Evolutionary conservation across 306 rosid species (phyloP).

Genomic region (Calophaca sinica): DNA sequence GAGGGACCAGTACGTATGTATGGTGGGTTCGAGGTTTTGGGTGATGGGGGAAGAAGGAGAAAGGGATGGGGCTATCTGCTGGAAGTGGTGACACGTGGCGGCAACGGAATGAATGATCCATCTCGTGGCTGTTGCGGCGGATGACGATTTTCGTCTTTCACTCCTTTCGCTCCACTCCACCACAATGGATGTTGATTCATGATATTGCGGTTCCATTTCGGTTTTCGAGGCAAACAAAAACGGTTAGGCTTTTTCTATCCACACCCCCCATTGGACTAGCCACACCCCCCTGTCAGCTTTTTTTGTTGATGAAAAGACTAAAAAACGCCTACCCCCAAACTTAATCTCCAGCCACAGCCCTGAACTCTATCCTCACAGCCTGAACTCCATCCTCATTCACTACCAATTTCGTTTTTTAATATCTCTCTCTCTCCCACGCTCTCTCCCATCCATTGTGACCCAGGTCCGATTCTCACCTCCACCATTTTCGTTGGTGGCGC

Average conservation of each 20-base stretch:
- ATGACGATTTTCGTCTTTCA: constrained; percentile 59
- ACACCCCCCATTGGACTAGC: neutral
- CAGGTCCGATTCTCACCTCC: too few species aligned
- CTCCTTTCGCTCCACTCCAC: neutral
- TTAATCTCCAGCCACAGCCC: too few species aligned
- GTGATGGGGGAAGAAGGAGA: constrained; percentile 1
- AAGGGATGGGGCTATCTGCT: constrained; percentile 51
- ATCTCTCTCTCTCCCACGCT: too few species aligned
- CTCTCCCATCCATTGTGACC: too few species aligned
- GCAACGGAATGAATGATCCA: constrained; percentile 18
- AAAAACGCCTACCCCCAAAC: too few species aligned
- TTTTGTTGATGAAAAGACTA: too few species aligned
- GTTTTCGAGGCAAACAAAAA: neutral
- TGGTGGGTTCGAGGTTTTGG: constrained; percentile 49
- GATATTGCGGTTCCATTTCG: neutral
- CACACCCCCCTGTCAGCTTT: too few species aligned
- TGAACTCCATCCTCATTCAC: too few species aligned
- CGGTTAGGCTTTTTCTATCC: neutral
- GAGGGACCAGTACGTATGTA: neutral
- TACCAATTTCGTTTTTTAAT: too few species aligned
- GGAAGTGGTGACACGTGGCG: constrained; percentile 57
- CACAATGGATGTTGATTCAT: neutral
- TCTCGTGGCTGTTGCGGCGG: constrained; percentile 54
- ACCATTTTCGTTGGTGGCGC: too few species aligned
- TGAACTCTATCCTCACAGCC: too few species aligned